Evolutionary conservation across 306 rosid genomes (phyloP).

Genomic region (Heteromeles arbutifolia): DNA sequence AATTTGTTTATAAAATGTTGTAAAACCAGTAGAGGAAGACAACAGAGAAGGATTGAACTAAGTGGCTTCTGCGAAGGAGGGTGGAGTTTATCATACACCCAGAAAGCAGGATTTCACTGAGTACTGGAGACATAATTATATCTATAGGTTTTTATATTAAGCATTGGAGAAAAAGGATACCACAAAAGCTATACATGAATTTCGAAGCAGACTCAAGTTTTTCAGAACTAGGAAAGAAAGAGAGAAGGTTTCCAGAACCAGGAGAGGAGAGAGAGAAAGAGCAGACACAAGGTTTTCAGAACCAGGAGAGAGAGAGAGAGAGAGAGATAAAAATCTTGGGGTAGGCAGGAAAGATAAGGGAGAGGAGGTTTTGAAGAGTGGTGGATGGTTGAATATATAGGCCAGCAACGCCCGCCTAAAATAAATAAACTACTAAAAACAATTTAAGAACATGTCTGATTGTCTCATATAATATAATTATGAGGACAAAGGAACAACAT

Average conservation of each 20-base stretch:
- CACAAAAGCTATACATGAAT: neutral
- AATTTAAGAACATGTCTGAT: neutral
- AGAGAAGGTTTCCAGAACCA: neutral
- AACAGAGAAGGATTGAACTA: constrained; percentile 88
- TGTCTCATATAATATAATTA: neutral
- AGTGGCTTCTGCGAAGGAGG: constrained; percentile 64
- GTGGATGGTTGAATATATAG: constrained; percentile 46
- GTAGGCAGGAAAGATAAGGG: constrained; percentile 32
- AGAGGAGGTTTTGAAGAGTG: constrained; percentile 53
- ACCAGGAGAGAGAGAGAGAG: neutral
- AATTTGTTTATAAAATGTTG: constrained; percentile 42
- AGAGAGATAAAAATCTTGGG: neutral
- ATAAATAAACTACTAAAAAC: constrained; percentile 15
- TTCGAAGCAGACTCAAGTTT: neutral
- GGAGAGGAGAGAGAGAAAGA: neutral
- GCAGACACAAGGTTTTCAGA: neutral
- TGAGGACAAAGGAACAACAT: neutral
- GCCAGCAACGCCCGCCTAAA: constrained; percentile 18
- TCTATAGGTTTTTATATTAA: constrained; percentile 17
- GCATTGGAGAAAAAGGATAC: neutral
- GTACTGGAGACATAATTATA: constrained; percentile 42
- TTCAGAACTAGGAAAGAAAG: constrained; percentile 14
- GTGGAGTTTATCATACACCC: constrained; percentile 60
- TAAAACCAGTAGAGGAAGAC: constrained; percentile 97
- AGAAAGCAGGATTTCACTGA: constrained; percentile 64